Evolutionary conservation across 176 grass and related monocot species (phyloP).

Genomic region (Cenchrus fungigraminus): DNA sequence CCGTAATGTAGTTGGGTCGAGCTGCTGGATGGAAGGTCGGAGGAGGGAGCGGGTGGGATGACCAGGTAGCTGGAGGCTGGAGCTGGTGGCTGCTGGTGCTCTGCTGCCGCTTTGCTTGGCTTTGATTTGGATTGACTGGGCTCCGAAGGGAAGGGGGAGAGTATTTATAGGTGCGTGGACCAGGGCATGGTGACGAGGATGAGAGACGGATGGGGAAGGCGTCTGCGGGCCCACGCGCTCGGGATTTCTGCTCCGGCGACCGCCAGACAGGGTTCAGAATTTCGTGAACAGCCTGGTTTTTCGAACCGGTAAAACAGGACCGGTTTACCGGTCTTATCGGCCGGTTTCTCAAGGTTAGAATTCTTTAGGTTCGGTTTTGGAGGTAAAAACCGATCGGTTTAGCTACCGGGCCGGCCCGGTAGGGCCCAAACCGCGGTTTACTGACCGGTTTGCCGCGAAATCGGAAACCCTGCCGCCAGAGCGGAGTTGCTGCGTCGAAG

Average conservation of each 20-base stretch:
- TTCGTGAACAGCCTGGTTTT: no score
- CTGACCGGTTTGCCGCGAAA: no score
- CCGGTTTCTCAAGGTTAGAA: no score
- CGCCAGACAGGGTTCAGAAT: no score
- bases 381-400: no score
- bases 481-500: slow-evolving; percentile 27
- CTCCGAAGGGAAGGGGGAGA: background rate
- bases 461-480: no score
- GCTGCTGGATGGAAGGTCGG: background rate
- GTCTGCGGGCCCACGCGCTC: slow-evolving; percentile 31
- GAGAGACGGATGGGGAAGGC: slow-evolving; percentile 39
- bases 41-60: background rate
- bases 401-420: no score
- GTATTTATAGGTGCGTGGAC: slow-evolving; percentile 40
- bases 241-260: background rate
- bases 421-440: no score
- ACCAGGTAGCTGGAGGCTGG: background rate
- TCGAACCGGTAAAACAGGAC: no score
- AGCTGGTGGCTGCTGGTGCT: background rate
- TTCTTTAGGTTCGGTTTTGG: no score
- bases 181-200: slow-evolving; percentile 38
- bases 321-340: no score
- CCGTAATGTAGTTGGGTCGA: background rate
- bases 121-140: slow-evolving; percentile 41
- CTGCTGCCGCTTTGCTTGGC: background rate